These are phyloP conservation scores for Fusarium multiceps DNA, from an alignment of 2,329 filamentous ascomycete genomes.

Conservation along the genomic window DNA sequence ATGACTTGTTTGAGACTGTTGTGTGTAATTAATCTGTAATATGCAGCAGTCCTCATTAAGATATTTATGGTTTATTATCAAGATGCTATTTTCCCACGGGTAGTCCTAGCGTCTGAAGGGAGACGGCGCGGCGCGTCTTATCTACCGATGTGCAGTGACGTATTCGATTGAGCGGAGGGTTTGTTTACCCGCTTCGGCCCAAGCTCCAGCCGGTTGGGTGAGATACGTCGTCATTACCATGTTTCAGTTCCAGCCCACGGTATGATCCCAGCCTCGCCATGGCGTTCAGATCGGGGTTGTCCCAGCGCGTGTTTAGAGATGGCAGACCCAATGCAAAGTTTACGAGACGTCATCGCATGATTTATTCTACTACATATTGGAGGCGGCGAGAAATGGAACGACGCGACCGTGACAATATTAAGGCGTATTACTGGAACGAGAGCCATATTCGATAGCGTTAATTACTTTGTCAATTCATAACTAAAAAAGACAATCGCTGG, in stretches of 20 bases:
- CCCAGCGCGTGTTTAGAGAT: too few species aligned
- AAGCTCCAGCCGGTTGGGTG: neutral
- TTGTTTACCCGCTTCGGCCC: neutral
- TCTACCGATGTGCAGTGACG: neutral
- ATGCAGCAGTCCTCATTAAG: neutral
- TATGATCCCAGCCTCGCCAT: neutral
- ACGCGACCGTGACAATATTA: neutral
- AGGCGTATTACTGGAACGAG: neutral
- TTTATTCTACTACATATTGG: too few species aligned
- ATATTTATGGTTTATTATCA: neutral
- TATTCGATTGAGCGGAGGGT: neutral
- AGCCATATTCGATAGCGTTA: rapidly evolving
- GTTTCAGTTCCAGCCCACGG: neutral
- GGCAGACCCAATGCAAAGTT: too few species aligned
- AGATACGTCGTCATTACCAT: neutral
- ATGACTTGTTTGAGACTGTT: neutral
- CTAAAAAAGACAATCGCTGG: neutral
- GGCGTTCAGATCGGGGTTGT: too few species aligned
- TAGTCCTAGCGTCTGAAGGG: neutral
- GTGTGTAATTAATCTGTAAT: rapidly evolving
- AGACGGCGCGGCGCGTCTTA: neutral
- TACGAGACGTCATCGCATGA: neutral
- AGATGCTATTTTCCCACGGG: neutral
- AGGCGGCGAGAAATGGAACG: neutral
- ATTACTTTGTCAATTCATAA: neutral